phyloP scores from a whole-genome alignment of 768 basidiomycete genomes.

The Mycena alexandri region DNA sequence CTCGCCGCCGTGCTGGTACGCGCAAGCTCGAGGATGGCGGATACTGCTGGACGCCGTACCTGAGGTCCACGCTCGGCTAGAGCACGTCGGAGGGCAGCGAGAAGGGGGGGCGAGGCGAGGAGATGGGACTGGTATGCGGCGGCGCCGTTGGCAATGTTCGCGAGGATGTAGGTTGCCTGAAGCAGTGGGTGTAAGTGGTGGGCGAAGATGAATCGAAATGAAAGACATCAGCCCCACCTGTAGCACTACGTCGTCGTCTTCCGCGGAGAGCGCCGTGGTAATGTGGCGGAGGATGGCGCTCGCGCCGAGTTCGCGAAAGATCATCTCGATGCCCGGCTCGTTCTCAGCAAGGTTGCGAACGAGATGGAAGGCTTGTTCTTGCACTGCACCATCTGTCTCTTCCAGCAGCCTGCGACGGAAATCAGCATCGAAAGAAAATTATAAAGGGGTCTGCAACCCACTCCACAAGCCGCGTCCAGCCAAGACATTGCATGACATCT shows the following conservation, averaged over 20 bases:
- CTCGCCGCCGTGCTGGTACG: constrained; percentile 49
- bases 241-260: constrained; percentile 65
- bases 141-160: constrained; percentile 76
- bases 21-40: constrained; percentile 71
- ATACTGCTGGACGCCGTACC: constrained; percentile 70
- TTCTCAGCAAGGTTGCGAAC: constrained; percentile 76
- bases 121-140: constrained; percentile 59
- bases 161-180: constrained; percentile 70
- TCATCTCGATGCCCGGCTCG: constrained; percentile 71
- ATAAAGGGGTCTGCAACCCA: constrained; percentile 47
- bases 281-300: constrained; percentile 61
- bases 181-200: constrained; percentile 9
- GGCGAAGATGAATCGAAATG: background rate
- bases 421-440: background rate
- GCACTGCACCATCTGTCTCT: constrained; percentile 66
- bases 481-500: constrained; percentile 75
- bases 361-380: constrained; percentile 80
- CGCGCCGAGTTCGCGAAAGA: constrained; percentile 66
- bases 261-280: constrained; percentile 61
- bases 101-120: constrained; percentile 65
- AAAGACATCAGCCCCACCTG: constrained; percentile 52
- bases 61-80: constrained; percentile 72
- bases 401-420: constrained; percentile 55
- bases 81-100: constrained; percentile 66
- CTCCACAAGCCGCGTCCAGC: constrained; percentile 73